Conservation (phyloP, 257 asterid species). For the Solanum bulbocastanum region DNA sequence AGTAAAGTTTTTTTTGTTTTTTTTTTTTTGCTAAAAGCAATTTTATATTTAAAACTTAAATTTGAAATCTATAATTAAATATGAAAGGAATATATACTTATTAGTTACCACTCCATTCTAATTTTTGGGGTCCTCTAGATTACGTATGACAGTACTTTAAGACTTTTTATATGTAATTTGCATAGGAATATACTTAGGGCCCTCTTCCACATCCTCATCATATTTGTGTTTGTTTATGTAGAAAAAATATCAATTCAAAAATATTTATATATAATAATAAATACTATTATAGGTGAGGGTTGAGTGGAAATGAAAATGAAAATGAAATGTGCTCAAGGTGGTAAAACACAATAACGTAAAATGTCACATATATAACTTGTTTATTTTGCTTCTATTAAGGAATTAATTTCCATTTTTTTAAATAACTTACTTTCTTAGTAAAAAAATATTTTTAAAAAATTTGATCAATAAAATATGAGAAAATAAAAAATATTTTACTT, state of each 20-base stretch:
- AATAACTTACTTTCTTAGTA: too few relatives aligned
- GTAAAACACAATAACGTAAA: too few relatives aligned
- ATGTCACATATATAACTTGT: not conserved
- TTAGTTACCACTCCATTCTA: not conserved
- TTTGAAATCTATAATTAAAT: fast-evolving
- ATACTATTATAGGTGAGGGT: not conserved
- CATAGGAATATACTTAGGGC: not conserved
- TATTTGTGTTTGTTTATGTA: too few relatives aligned
- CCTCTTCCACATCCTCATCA: not conserved
- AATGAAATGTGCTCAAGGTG: not conserved
- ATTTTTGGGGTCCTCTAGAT: not conserved
- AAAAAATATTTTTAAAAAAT: too few relatives aligned
- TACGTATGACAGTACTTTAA: not conserved
- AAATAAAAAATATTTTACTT: too few relatives aligned
- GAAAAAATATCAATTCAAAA: too few relatives aligned
- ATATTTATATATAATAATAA: too few relatives aligned
- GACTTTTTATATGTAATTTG: not conserved
- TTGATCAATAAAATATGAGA: too few relatives aligned
- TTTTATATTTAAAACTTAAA: not conserved
- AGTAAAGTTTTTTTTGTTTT: too few relatives aligned
- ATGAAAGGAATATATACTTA: not conserved
- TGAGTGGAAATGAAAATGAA: not conserved
- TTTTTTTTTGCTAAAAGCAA: too few relatives aligned
- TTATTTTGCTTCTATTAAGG: not conserved
- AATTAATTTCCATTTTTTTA: too few relatives aligned